These are phyloP conservation scores for Cunninghamia lanceolata DNA, from an alignment of 75 land plant species.

Conservation along the genomic window DNA sequence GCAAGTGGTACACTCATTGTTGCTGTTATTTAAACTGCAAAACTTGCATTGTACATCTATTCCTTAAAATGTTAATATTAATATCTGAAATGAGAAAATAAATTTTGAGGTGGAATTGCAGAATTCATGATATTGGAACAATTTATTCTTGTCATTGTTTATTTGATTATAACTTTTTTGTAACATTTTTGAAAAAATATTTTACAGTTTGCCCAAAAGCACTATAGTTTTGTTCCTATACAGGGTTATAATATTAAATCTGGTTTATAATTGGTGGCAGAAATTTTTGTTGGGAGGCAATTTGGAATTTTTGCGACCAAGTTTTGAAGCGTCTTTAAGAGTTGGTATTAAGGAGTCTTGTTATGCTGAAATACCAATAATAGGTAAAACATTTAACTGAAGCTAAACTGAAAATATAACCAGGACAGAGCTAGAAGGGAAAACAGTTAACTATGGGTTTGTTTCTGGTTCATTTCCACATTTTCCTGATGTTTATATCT, in stretches of 20 bases:
- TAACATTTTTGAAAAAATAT: too few relatives aligned
- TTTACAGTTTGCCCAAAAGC: background rate
- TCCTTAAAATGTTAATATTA: background rate
- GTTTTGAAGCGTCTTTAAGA: slow-evolving; percentile 12
- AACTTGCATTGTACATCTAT: background rate
- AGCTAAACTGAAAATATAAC: background rate
- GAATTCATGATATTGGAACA: background rate
- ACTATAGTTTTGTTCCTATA: too few relatives aligned
- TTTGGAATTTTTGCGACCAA: slow-evolving; percentile 15
- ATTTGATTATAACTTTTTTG: background rate
- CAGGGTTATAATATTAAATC: background rate
- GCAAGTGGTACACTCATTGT: background rate
- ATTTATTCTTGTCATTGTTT: background rate
- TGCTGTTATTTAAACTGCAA: background rate
- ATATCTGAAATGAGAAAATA: background rate
- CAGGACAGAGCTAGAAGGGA: background rate
- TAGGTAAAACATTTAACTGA: slow-evolving; percentile 9
- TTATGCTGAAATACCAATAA: slow-evolving; percentile 14
- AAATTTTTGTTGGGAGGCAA: slow-evolving; percentile 18
- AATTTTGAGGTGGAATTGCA: background rate
- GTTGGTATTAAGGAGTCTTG: too few relatives aligned
- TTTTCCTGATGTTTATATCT: background rate
- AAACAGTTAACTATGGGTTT: background rate
- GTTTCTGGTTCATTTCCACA: background rate
- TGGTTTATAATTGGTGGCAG: slow-evolving; percentile 1